Evolutionary conservation across 2,329 filamentous ascomycete genomes (phyloP), one percentile per base, ranked within the genome.

Genomic region (Fusarium duplospermum): DNA sequence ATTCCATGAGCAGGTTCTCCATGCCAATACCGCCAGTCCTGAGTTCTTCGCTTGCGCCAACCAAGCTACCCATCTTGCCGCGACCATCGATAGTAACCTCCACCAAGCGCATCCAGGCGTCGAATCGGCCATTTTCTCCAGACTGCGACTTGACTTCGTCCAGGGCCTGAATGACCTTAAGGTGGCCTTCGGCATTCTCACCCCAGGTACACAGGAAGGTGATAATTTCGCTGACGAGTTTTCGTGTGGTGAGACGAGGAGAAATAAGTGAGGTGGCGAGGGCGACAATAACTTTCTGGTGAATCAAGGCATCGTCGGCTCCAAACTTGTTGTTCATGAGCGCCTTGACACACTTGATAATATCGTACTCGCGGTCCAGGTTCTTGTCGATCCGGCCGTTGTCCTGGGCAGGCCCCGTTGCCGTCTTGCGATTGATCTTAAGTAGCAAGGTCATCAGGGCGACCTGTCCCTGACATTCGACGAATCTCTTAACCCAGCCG

Each of bases 261-360:
- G 95, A 98, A 62, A 95, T 94, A 66, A 99, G 87, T 38, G 94
- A 98, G 24, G 91, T 95, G 59, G 93, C 94, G 52, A 99, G 88
- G 1, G 96, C 94, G 66, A 97, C 91, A 72, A 98, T 92, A 72
- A 98, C 94, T 80, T 96, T 94, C 80, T 96, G 93, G 81, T 98
- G 95, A 70, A 91, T 88, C 66, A 99, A 87, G 20, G 96, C 96
- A 88, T 99, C 95, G 81, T 99, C 96, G 71, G 96, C 96, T 71
- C 96, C 96, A 82, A 97, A 98, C 82, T 98, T 98, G 89, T 98
- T 99, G 90, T 99, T 99, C 93, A 98, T 97, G 67, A 98, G 85
- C 35, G 95, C 95, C 86, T 98, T 98, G 67, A 99, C 85, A 85
- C 96, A 98, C 85, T 99, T 99, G 81, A 98, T 91, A 72, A 99